A percentile compares a stretch with the other conserved stretches of the same genome.
Evolutionary conservation across 805 yeast species (phyloP).

Genomic region (Debaryomyces castellii): DNA sequence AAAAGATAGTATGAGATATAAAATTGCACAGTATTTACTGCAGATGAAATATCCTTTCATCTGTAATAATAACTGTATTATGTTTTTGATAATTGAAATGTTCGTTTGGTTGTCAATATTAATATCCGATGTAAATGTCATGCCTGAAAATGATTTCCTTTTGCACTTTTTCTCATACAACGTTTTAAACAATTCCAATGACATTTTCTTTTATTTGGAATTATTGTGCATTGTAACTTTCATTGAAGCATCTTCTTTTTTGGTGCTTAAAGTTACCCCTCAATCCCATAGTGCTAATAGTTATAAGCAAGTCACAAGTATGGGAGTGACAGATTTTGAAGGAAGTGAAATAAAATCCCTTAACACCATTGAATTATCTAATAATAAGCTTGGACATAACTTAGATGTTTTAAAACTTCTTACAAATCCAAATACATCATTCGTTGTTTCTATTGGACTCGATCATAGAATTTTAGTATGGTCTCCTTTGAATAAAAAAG

Average conservation of each 20-base stretch:
- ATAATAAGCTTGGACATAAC: slow-evolving; percentile 43
- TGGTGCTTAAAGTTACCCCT: slow-evolving; percentile 18
- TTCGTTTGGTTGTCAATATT: slow-evolving; percentile 14
- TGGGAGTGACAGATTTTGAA: slow-evolving; percentile 9
- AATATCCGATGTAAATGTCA: slow-evolving; percentile 14
- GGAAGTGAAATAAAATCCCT: slow-evolving; percentile 22
- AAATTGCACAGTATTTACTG: slow-evolving; percentile 32
- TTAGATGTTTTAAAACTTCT: slow-evolving; percentile 62
- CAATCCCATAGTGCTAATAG: slow-evolving; percentile 2
- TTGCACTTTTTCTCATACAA: not conserved
- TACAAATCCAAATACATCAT: slow-evolving; percentile 60
- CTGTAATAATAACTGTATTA: slow-evolving; percentile 26
- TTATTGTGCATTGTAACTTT: slow-evolving; percentile 51
- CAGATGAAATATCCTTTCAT: slow-evolving; percentile 39
- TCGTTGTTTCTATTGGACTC: slow-evolving; percentile 68
- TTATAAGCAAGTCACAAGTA: slow-evolving; percentile 3
- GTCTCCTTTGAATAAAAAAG: slow-evolving; percentile 55
- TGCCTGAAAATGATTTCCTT: not conserved
- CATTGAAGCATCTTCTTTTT: slow-evolving; percentile 41
- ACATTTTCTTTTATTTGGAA: slow-evolving; percentile 55
- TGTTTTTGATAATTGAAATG: slow-evolving; percentile 19
- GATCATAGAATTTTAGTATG: slow-evolving; percentile 72
- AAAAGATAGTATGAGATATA: slow-evolving; percentile 21
- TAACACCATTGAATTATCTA: slow-evolving; percentile 29
- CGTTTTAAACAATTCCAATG: slow-evolving; percentile 33